Evolutionary conservation across 2,329 filamentous ascomycete genomes (phyloP), one percentile per base, ranked within the genome.

Genomic region (Calonectria pseudoreteaudii): DNA sequence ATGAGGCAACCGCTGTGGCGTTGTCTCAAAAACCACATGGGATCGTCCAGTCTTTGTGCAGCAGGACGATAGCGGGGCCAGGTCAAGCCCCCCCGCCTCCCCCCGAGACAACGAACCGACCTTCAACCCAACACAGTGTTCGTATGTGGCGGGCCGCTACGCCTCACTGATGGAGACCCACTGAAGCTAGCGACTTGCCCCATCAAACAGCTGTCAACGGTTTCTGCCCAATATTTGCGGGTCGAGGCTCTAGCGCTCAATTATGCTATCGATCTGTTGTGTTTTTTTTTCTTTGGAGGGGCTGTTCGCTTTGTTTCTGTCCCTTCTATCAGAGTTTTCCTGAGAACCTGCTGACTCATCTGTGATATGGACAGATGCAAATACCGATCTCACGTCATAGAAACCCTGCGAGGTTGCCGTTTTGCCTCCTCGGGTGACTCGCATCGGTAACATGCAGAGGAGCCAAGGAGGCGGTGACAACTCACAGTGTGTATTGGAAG

Each of bases 311-410:
- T n/a, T 47, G 0, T 9, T 47, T 47, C 20, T 6, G 23, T 47
- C 18, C 60, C 38, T 18, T 18, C 6, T 4, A 30, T 53, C 41
- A 8, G 30, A 50, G n/a, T 31, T 38, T 4, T 13, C 47, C n/a
- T 62, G 34, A 67, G 31, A 60, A 52, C 20, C 26, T 7, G 36
- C 31, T 68, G 44, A 44, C 28, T 38, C 47, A 67, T 72, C 53
- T 53, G 70, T 60, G 52, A 49, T 65, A 26, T 67, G n/a, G n/a
- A 41, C 34, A 14, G 0, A 4, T 23, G 50, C 28, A 41, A 67
- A 28, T 41, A 11, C 52, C 47, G 16, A 41, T 52, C 64, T 71
- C 70, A 71, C 69, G 69, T 71, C 38, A 71, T 36, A 71, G n/a
- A 6, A 16, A 58, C 31, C 50, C 14, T 28, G 14, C 26, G 26